Base-by-base conservation (phyloP, 2,329 filamentous ascomycete genomes). In the Clarireedia sp. region DNA sequence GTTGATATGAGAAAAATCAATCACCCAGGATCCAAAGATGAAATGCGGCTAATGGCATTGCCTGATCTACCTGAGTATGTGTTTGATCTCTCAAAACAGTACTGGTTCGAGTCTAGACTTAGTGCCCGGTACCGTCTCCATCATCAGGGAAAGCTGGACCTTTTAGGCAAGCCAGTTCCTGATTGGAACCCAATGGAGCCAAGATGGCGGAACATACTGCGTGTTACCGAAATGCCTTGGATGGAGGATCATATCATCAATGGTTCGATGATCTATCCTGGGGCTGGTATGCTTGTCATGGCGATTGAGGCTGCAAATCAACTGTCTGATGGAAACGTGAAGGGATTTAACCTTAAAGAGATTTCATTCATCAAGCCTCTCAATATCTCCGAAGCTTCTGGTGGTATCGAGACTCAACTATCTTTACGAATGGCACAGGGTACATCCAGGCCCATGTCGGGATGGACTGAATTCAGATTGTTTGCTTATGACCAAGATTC, bases 51-150 rank as follows among this genome's bases (percentile, higher is more conserved):
- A 9, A 50, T 36, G n/a, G 5, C 7, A 2, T 38, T 50, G 10
- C 9, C 14, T n/a, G 36, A 78, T 55, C 63, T 81, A 12, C 77
- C 78, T 1, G 68, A 71, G 1, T 81, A 81, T 57, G 70, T 75
- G 1, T 81, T 78, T 77, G 76, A 80, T 33, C 78, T 80, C 56
- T 65, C 67, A n/a, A 75, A 71, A 33, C 66, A 62, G 0, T 78
- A 78, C 62, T 81, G 78, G 78, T 71, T 75, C 56, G 78, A 81
- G 57, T 76, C 76, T 1, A 73, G 76, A 47, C 64, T 77, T 2
- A 75, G 74, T 19, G 62, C 67, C 14, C 69, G 72, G 16, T 72
- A 73, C 51, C 14, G 16, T 1, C 29, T 14, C 5, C 26, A 36
- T n/a, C 2, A 16, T 14, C 10, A 50, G 19, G 33, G 33, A 21